These are phyloP conservation scores for Emericellopsis terricola DNA, from an alignment of 495 filamentous ascomycete species.

Conservation along the genomic window DNA sequence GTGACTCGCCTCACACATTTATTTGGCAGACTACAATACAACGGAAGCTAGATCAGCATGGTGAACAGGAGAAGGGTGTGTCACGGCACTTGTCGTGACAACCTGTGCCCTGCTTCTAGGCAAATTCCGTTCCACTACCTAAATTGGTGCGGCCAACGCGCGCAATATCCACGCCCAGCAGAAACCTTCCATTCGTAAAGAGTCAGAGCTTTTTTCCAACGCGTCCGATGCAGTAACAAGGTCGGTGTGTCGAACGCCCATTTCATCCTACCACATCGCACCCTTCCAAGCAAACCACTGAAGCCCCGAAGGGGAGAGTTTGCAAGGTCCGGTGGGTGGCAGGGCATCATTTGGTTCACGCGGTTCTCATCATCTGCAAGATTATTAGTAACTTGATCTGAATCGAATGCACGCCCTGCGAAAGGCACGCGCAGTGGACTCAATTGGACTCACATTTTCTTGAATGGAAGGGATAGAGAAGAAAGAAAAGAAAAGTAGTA, in stretches of 20 bases:
- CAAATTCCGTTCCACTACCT: no score
- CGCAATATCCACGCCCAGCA: no score
- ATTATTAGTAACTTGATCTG: constrained; percentile 29
- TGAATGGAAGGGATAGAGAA: constrained; percentile 95
- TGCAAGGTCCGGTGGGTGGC: constrained; percentile 13
- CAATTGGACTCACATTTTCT: constrained; percentile 64
- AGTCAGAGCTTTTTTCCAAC: constrained; percentile 93
- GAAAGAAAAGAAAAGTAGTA: constrained; percentile 31
- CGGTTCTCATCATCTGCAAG: constrained; percentile 96
- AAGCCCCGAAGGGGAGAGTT: constrained; percentile 36
- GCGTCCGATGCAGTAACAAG: constrained; percentile 93
- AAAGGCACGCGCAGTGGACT: no score
- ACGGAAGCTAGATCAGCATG: no score
- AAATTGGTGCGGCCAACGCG: no score
- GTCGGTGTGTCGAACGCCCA: constrained; percentile 96
- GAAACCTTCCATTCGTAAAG: constrained; percentile 17
- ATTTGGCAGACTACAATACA: no score
- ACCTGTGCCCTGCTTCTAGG: no score
- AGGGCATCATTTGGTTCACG: constrained; percentile 77
- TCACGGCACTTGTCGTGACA: no score
- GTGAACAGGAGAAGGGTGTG: no score
- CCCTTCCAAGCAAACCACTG: constrained; percentile 61
- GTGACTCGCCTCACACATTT: no score
- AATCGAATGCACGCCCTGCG: no score
- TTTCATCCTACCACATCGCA: constrained; percentile 64